phyloP scores from a whole-genome alignment of 73 alveolate species.

The Paramecium biaurelia region DNA sequence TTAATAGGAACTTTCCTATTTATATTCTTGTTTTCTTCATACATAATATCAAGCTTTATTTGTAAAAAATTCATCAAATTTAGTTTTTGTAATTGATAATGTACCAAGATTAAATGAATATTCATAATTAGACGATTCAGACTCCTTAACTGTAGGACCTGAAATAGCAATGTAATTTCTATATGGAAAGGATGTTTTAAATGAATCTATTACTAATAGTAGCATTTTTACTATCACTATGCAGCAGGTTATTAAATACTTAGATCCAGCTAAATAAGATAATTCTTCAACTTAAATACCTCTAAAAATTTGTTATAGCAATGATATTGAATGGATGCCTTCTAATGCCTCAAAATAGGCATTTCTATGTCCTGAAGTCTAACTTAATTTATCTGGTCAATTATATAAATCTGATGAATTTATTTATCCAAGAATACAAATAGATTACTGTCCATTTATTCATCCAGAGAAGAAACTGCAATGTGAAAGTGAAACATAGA shows the following conservation, averaged over 20 bases:
- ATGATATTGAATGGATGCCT: not conserved
- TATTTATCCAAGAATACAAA: constrained; percentile 31
- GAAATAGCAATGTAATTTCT: constrained; percentile 45
- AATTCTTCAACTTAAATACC: not conserved
- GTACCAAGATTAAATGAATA: constrained; percentile 52
- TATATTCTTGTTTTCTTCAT: constrained; percentile 3
- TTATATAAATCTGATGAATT: constrained; percentile 14
- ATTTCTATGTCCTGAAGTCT: not conserved
- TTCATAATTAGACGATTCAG: constrained; percentile 7
- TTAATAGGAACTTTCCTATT: constrained; percentile 35
- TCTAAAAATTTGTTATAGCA: not conserved
- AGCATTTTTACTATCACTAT: not conserved
- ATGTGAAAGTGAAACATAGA: not conserved
- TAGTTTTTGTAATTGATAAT: constrained; percentile 19
- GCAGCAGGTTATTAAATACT: constrained; percentile 25
- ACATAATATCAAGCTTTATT: constrained; percentile 4
- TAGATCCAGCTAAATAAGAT: not conserved
- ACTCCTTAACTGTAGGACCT: constrained; percentile 6
- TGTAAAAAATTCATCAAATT: not conserved
- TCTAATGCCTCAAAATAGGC: not conserved
- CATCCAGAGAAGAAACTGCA: not conserved
- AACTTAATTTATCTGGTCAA: constrained; percentile 22
- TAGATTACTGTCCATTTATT: not conserved
- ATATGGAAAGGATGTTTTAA: not conserved
- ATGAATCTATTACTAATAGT: not conserved